phyloP scores from a whole-genome alignment of 2,329 filamentous ascomycete genomes.

The Trichoderma sp. region DNA sequence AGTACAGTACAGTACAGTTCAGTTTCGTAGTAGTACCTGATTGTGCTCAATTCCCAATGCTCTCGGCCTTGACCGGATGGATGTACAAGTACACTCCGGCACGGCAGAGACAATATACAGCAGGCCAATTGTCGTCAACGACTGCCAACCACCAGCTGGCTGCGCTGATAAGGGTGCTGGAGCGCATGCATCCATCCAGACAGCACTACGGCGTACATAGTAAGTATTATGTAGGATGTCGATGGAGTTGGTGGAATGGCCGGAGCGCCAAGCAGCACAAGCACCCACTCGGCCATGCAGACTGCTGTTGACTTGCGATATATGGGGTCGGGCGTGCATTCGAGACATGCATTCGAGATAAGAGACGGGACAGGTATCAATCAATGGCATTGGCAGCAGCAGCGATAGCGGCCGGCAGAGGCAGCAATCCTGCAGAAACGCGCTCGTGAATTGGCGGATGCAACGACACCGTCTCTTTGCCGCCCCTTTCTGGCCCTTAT shows the following conservation, averaged over 20 bases:
- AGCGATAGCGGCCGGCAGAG: constrained; percentile 4
- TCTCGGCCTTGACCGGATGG: not conserved
- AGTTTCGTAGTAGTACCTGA: too few species aligned
- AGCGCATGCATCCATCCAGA: constrained; percentile 9
- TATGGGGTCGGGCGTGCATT: not conserved
- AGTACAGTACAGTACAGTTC: too few species aligned
- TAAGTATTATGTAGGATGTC: not conserved
- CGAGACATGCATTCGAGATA: not conserved
- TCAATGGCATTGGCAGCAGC: not conserved
- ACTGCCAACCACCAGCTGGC: not conserved
- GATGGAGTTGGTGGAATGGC: not conserved
- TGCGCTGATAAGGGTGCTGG: constrained; percentile 11
- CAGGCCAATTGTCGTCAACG: not conserved
- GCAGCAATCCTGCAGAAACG: not conserved
- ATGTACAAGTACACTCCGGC: not conserved
- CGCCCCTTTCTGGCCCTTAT: constrained; percentile 11
- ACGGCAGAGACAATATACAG: too few species aligned
- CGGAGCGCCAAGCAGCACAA: not conserved
- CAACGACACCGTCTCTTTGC: constrained; percentile 9
- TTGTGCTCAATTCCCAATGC: too few species aligned
- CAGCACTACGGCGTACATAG: too few species aligned
- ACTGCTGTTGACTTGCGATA: not conserved
- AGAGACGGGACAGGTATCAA: too few species aligned
- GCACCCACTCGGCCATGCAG: not conserved
- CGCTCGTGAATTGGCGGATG: constrained; percentile 5